These are phyloP conservation scores for Volvox reticuliferus DNA, from an alignment of 139 green algal species.

Conservation along the genomic window DNA sequence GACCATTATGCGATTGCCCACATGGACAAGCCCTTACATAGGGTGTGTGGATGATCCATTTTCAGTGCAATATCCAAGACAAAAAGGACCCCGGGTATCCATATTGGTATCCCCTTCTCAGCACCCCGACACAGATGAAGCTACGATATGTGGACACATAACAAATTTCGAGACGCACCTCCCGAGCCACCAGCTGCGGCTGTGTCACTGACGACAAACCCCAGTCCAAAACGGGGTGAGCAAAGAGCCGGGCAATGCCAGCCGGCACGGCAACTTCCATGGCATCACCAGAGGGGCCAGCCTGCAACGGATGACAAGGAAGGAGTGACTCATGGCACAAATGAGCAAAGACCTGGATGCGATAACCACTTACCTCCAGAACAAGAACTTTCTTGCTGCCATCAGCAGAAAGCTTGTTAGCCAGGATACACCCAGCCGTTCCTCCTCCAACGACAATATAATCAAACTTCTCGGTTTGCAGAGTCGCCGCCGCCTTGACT, in stretches of 20 bases:
- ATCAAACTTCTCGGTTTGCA: slow-evolving; percentile 78
- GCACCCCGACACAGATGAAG: too few relatives aligned
- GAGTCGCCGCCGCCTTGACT: neutral
- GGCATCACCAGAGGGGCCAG: slow-evolving; percentile 58
- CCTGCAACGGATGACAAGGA: slow-evolving; percentile 50
- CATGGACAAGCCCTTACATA: too few relatives aligned
- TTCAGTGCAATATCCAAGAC: too few relatives aligned
- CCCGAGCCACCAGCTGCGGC: slow-evolving; percentile 66
- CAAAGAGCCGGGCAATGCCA: slow-evolving; percentile 87
- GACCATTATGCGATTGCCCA: too few relatives aligned
- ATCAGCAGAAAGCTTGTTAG: slow-evolving; percentile 87
- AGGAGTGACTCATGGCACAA: neutral
- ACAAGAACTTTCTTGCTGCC: slow-evolving; percentile 86
- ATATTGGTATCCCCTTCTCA: too few relatives aligned
- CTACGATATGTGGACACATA: too few relatives aligned
- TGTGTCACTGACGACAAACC: slow-evolving; percentile 81
- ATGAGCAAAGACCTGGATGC: neutral
- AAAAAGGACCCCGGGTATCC: too few relatives aligned
- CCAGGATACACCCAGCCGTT: slow-evolving; percentile 90
- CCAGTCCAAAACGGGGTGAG: slow-evolving; percentile 86
- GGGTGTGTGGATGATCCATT: too few relatives aligned
- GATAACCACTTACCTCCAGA: slow-evolving; percentile 74
- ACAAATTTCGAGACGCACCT: slow-evolving; percentile 56
- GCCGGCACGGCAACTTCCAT: slow-evolving; percentile 73
- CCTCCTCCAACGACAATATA: slow-evolving; percentile 95